These are phyloP conservation scores for Chaetomiaceae sp. DNA, from an alignment of 2,329 filamentous ascomycete species.

Conservation along the genomic window DNA sequence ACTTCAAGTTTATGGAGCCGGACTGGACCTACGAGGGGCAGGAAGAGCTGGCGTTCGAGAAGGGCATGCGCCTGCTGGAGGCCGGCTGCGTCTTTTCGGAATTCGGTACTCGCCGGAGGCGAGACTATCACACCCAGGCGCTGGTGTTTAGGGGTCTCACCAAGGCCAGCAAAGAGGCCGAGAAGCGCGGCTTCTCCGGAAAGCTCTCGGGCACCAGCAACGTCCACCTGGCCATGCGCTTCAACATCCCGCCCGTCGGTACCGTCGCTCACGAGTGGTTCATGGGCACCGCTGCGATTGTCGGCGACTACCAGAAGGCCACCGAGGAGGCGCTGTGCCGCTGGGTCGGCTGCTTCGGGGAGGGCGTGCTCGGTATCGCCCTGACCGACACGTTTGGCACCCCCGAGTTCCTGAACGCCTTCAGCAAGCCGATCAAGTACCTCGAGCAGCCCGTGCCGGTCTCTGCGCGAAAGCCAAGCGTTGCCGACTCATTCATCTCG, in stretches of 20 bases:
- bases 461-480: constrained; percentile 27
- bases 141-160: constrained; percentile 84
- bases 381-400: constrained; percentile 97
- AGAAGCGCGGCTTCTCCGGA: constrained; percentile 61
- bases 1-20: constrained; percentile 92
- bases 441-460: constrained; percentile 38
- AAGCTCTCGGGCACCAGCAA: constrained; percentile 88
- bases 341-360: constrained; percentile 89
- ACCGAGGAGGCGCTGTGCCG: constrained; percentile 80
- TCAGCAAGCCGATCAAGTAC: constrained; percentile 59
- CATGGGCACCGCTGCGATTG: constrained; percentile 94
- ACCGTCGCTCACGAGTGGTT: constrained; percentile 98
- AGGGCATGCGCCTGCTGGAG: constrained; percentile 73
- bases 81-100: constrained; percentile 87
- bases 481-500: constrained; percentile 31
- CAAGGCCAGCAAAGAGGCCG: constrained; percentile 68
- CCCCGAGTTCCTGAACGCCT: constrained; percentile 78
- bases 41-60: constrained; percentile 76
- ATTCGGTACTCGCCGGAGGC: constrained; percentile 82
- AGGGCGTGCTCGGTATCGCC: constrained; percentile 77
- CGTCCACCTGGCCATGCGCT: constrained; percentile 93
- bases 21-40: constrained; percentile 90
- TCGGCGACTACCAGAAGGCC: constrained; percentile 75
- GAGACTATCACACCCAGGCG: constrained; percentile 93
- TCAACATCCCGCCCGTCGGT: constrained; percentile 76